phyloP scores from a whole-genome alignment of 352 stramenopile genomes.

The Globisporangium ultimum region DNA sequence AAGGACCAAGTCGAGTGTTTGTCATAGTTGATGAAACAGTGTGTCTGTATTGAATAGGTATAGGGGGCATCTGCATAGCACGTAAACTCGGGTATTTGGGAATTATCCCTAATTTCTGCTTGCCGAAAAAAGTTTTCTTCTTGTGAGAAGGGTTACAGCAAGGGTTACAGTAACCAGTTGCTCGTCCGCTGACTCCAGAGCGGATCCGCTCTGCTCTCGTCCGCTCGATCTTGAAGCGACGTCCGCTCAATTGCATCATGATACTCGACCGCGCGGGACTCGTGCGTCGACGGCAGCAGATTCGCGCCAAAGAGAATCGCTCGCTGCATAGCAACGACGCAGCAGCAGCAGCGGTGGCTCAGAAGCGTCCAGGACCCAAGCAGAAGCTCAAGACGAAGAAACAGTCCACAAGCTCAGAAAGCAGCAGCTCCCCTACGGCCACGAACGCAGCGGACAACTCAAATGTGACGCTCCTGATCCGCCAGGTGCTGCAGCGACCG shows the following conservation, averaged over 20 bases:
- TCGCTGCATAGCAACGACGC: constrained; percentile 10
- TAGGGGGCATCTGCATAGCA: no score
- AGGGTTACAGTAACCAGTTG: no score
- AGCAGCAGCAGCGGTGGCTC: constrained; percentile 10
- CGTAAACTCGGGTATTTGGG: no score
- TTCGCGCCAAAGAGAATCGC: constrained; percentile 19
- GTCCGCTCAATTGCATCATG: not conserved
- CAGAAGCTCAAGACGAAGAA: not conserved
- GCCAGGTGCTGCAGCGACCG: constrained; percentile 46
- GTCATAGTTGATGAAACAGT: no score
- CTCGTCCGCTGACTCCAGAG: not conserved
- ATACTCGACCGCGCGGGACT: constrained; percentile 31
- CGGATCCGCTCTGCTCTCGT: not conserved
- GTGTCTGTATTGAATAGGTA: no score
- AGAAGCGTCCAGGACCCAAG: not conserved
- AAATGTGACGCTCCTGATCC: constrained; percentile 39
- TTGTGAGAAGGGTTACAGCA: no score
- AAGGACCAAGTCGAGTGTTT: no score
- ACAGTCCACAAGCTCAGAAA: not conserved
- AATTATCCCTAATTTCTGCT: no score
- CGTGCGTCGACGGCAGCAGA: constrained; percentile 28
- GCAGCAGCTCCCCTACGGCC: not conserved
- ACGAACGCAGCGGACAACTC: constrained; percentile 3
- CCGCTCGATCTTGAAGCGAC: constrained; percentile 12
- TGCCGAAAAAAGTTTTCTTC: no score